Percentiles rank a stretch among this genome's conserved stretches.
Evolutionary conservation across 2,329 filamentous ascomycete species (phyloP).

Genomic region (Xylaria sp.): DNA sequence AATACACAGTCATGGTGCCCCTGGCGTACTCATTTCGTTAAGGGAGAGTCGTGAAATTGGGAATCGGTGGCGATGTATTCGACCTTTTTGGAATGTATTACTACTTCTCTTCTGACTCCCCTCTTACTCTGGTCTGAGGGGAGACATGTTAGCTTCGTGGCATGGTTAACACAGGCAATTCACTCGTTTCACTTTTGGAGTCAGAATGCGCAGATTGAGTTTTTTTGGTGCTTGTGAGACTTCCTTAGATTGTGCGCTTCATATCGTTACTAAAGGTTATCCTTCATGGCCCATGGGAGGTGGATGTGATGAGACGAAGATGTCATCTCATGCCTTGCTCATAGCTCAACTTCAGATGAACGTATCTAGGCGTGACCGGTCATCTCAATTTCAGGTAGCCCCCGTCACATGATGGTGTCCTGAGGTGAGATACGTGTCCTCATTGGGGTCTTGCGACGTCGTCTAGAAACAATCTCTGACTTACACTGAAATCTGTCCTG

Average conservation of each 20-base stretch:
- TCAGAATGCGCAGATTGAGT: not conserved
- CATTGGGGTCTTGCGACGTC: conserved; percentile 6
- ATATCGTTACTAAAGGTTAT: too few relatives aligned
- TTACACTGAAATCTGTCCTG: not conserved
- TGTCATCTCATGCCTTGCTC: too few relatives aligned
- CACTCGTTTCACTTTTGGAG: conserved; percentile 5
- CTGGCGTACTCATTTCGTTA: not conserved
- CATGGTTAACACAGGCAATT: conserved; percentile 5
- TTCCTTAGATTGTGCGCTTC: too few relatives aligned
- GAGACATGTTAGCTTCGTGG: conserved; percentile 20
- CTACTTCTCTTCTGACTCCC: conserved; percentile 14
- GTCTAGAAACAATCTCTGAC: conserved; percentile 9
- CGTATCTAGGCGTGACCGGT: not conserved
- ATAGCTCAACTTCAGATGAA: too few relatives aligned
- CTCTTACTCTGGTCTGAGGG: not conserved
- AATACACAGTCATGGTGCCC: not conserved
- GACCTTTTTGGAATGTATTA: not conserved
- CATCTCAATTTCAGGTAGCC: not conserved
- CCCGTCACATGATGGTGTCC: not conserved
- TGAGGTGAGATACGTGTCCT: conserved; percentile 17
- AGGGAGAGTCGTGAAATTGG: not conserved
- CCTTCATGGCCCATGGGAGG: too few relatives aligned
- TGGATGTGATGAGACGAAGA: too few relatives aligned
- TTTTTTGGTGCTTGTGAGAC: not conserved
- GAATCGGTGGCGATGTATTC: not conserved